Percentiles rank a stretch among this genome's conserved stretches.
These are phyloP conservation scores for Trametes pubescens DNA, from an alignment of 1,284 basidiomycete species.

Conservation along the genomic window DNA sequence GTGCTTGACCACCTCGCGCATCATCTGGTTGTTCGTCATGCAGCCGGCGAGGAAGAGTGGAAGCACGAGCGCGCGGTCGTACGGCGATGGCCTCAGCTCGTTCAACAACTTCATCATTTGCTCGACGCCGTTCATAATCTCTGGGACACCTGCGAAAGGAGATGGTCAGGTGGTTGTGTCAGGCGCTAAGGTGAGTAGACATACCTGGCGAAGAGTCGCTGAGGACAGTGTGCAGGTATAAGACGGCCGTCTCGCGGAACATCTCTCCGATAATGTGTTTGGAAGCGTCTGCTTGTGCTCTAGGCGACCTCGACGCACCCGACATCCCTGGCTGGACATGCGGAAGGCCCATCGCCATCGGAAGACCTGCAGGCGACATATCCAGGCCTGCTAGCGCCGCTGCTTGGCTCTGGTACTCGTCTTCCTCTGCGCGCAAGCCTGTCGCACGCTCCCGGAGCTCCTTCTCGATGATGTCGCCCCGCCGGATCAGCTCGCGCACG, in stretches of 20 bases:
- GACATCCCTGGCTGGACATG: slow-evolving; percentile 45
- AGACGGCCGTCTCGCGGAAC: slow-evolving; percentile 70
- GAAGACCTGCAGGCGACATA: slow-evolving; percentile 30
- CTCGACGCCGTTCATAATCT: slow-evolving; percentile 67
- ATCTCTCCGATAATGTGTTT: slow-evolving; percentile 57
- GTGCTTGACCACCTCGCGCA: slow-evolving; percentile 66
- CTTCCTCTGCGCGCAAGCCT: slow-evolving; percentile 28
- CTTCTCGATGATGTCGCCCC: slow-evolving; percentile 72
- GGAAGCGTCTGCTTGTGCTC: slow-evolving; percentile 33
- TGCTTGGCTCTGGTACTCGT: slow-evolving; percentile 31
- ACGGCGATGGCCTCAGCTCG: slow-evolving; percentile 60
- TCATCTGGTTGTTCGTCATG: slow-evolving; percentile 69
- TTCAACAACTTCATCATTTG: slow-evolving; percentile 60
- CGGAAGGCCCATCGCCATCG: slow-evolving; percentile 25
- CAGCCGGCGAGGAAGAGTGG: slow-evolving; percentile 77
- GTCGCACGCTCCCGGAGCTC: slow-evolving; percentile 52
- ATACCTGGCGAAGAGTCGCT: slow-evolving; percentile 72
- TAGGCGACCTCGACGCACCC: slow-evolving; percentile 45
- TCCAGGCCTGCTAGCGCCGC: slow-evolving; percentile 22
- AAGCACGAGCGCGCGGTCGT: slow-evolving; percentile 73
- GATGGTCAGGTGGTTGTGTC: slow-evolving; percentile 20
- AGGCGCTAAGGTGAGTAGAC: slow-evolving; percentile 35
- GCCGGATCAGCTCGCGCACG: slow-evolving; percentile 71
- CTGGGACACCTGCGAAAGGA: slow-evolving; percentile 64
- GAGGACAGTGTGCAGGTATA: slow-evolving; percentile 77